Conservation (phyloP, 2,329 filamentous ascomycete species). For the Xylariales sp. region DNA sequence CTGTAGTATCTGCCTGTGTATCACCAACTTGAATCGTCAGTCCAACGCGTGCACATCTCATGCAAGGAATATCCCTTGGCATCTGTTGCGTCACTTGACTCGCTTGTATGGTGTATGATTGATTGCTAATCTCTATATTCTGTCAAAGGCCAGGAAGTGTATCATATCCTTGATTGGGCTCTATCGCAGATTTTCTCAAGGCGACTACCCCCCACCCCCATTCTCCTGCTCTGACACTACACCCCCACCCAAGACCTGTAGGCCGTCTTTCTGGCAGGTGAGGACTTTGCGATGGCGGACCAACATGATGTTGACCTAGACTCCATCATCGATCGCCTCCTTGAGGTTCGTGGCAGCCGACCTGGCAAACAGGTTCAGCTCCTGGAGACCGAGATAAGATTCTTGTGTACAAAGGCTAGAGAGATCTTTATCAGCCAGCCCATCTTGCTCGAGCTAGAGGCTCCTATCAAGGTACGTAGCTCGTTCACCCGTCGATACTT, state of each 20-base stretch:
- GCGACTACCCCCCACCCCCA: conserved; percentile 3
- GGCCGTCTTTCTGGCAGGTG: conserved; percentile 39
- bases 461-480: conserved; percentile 87
- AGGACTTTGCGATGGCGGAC: conserved; percentile 52
- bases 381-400: conserved; percentile 92
- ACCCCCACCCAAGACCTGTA: conserved; percentile 23
- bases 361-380: conserved; percentile 98
- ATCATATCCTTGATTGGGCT: conserved; percentile 13
- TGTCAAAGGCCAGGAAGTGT: no score
- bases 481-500: conserved; percentile 9
- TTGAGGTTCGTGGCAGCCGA: conserved; percentile 95
- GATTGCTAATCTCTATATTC: no score
- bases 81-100: no score
- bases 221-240: conserved; percentile 18
- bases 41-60: no score
- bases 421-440: conserved; percentile 99
- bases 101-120: no score
- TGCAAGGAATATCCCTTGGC: no score
- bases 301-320: conserved; percentile 93
- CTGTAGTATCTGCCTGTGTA: no score
- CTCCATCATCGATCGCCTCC: conserved; percentile 96
- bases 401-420: conserved; percentile 94
- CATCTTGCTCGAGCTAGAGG: conserved; percentile 94
- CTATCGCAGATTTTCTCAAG: conserved; percentile 8
- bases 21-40: no score